These are phyloP conservation scores for Jamesozyma piceae DNA, from an alignment of 805 yeast species.

Conservation along the genomic window DNA sequence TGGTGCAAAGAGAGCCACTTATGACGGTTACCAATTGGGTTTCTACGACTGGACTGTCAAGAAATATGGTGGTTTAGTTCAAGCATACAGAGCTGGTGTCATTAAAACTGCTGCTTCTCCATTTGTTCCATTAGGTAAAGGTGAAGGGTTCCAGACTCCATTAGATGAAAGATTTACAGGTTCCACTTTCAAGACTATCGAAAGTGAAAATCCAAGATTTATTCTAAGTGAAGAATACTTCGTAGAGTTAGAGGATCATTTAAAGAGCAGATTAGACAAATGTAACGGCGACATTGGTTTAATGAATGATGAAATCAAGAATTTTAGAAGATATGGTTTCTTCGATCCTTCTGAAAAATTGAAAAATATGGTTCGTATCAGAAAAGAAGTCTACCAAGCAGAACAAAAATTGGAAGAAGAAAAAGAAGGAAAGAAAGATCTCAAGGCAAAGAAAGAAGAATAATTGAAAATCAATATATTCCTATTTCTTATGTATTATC, in stretches of 20 bases:
- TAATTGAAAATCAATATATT: too few species aligned
- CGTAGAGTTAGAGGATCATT: slow-evolving; percentile 40
- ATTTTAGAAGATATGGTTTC: slow-evolving; percentile 61
- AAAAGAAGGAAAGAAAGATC: slow-evolving; percentile 2
- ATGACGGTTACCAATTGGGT: slow-evolving; percentile 59
- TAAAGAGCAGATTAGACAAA: slow-evolving; percentile 32
- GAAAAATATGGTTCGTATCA: slow-evolving; percentile 18
- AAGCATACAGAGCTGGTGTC: slow-evolving; percentile 66
- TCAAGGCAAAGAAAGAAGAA: slow-evolving; percentile 4
- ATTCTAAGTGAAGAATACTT: slow-evolving; percentile 48
- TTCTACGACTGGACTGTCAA: slow-evolving; percentile 58
- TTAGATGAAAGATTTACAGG: slow-evolving; percentile 32
- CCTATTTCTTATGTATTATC: background rate
- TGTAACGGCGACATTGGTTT: slow-evolving; percentile 32
- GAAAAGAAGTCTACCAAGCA: slow-evolving; percentile 19
- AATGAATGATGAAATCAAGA: slow-evolving; percentile 39
- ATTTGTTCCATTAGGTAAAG: slow-evolving; percentile 56
- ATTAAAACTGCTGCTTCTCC: slow-evolving; percentile 48
- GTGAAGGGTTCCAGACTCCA: slow-evolving; percentile 77
- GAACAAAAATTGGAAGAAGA: slow-evolving; percentile 8
- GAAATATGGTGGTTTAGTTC: slow-evolving; percentile 63
- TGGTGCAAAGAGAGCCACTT: slow-evolving; percentile 68
- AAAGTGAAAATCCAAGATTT: slow-evolving; percentile 37
- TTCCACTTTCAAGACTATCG: slow-evolving; percentile 33
- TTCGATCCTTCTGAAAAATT: slow-evolving; percentile 37